Evolutionary conservation across 2,329 filamentous ascomycete genomes (phyloP).

Genomic region (Aureobasidium sp.): DNA sequence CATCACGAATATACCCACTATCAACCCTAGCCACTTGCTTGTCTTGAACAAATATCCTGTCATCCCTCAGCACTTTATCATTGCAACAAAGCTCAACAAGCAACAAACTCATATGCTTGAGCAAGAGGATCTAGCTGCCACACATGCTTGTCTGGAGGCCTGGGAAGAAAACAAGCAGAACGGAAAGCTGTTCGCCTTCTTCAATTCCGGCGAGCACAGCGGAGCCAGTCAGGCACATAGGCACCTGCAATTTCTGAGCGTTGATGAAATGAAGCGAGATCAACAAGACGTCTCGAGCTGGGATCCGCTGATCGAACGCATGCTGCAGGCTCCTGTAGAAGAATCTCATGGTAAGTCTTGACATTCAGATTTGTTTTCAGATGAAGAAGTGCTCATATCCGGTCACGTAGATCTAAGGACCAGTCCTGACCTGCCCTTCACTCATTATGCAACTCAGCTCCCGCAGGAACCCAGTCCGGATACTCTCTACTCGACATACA

Average conservation of each 20-base stretch:
- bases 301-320: slow-evolving; percentile 43
- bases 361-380: too few relatives aligned
- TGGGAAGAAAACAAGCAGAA: slow-evolving; percentile 35
- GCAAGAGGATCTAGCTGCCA: slow-evolving; percentile 51
- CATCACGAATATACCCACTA: slow-evolving; percentile 41
- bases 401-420: not conserved
- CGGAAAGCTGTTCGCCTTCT: slow-evolving; percentile 53
- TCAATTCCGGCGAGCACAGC: slow-evolving; percentile 62
- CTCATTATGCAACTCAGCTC: slow-evolving; percentile 41
- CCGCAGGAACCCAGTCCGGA: slow-evolving; percentile 35
- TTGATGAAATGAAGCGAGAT: slow-evolving; percentile 51
- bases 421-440: slow-evolving; percentile 38
- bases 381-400: not conserved
- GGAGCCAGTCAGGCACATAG: slow-evolving; percentile 66
- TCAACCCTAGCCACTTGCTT: slow-evolving; percentile 49
- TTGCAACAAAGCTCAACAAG: slow-evolving; percentile 57
- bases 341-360: not conserved
- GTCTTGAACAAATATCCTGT: slow-evolving; percentile 71
- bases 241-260: slow-evolving; percentile 64
- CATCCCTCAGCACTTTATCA: slow-evolving; percentile 63
- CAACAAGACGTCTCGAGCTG: slow-evolving; percentile 29
- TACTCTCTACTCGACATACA: slow-evolving; percentile 29
- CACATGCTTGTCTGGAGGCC: slow-evolving; percentile 54
- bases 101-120: slow-evolving; percentile 60
- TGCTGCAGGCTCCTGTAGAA: slow-evolving; percentile 20